Conservation (phyloP, 192 early-diverging fungal genomes). For the Coemansia sp. region DNA sequence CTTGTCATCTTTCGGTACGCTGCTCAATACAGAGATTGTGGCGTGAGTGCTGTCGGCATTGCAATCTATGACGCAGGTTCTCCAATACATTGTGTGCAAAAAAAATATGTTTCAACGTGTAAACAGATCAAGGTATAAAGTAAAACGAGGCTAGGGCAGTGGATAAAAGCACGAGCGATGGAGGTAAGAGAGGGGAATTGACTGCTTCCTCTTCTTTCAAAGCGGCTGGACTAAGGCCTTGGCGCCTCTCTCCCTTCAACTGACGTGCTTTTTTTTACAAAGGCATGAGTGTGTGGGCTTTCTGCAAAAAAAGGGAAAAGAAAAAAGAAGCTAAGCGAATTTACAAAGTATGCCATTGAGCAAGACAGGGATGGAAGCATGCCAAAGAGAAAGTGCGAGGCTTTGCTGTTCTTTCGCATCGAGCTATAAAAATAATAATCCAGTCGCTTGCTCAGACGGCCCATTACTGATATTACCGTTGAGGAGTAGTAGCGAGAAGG, state of each 20-base stretch:
- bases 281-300: neutral
- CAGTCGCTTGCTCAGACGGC: too few species aligned
- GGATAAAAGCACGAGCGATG: neutral
- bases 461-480: too few species aligned
- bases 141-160: neutral
- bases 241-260: neutral
- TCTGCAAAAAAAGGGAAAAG: neutral
- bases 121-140: neutral
- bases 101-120: neutral
- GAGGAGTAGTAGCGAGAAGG: neutral
- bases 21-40: neutral
- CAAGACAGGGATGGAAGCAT: neutral
- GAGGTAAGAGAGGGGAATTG: neutral
- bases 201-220: neutral
- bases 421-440: neutral
- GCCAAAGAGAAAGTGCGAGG: too few species aligned
- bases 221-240: neutral
- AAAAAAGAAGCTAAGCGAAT: neutral
- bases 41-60: neutral
- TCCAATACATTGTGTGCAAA: neutral
- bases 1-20: neutral
- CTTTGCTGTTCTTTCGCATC: neutral
- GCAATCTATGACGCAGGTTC: neutral
- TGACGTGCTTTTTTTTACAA: neutral
- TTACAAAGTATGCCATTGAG: neutral